Percentiles rank a stretch among this genome's conserved stretches.
phyloP scores from a whole-genome alignment of 2,329 filamentous ascomycete species.

The Acrodontium crateriforme region DNA sequence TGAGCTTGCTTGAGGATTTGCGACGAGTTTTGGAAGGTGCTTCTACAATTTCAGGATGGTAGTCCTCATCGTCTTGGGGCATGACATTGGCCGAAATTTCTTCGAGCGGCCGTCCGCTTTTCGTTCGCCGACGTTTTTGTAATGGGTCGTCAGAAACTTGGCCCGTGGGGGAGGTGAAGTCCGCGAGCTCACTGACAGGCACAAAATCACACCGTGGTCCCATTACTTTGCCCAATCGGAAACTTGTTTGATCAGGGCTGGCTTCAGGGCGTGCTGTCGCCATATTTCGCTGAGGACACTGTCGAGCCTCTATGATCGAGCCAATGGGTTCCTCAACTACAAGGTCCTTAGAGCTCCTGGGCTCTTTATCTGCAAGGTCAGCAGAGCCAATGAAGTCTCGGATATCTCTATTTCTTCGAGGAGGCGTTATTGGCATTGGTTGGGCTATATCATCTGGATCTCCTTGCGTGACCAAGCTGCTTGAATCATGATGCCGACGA shows the following conservation, averaged over 20 bases:
- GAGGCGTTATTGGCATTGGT: constrained; percentile 11
- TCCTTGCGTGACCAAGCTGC: constrained; percentile 12
- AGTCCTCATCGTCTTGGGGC: constrained; percentile 4
- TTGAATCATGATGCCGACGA: constrained; percentile 1
- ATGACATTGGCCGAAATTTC: constrained; percentile 11
- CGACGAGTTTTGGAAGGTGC: constrained; percentile 9
- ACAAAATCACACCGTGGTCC: too few species aligned
- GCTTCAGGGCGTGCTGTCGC: neutral
- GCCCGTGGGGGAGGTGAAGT: too few species aligned
- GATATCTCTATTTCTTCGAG: constrained; percentile 19
- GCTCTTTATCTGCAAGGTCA: constrained; percentile 10
- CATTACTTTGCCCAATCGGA: too few species aligned
- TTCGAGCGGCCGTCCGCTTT: constrained; percentile 9
- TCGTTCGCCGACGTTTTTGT: constrained; percentile 11
- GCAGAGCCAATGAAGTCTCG: constrained; percentile 14
- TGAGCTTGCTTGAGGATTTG: constrained; percentile 9
- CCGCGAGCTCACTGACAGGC: constrained; percentile 17
- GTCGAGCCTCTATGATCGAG: constrained; percentile 1
- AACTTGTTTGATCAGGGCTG: neutral
- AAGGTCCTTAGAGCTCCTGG: constrained; percentile 7
- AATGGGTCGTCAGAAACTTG: constrained; percentile 4
- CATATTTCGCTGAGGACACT: neutral
- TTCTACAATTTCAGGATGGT: constrained; percentile 5
- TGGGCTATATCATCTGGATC: constrained; percentile 14
- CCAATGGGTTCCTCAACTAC: constrained; percentile 4